Base-by-base conservation (phyloP, 2,329 filamentous ascomycete species). In the Aspergillus chevalieri region DNA sequence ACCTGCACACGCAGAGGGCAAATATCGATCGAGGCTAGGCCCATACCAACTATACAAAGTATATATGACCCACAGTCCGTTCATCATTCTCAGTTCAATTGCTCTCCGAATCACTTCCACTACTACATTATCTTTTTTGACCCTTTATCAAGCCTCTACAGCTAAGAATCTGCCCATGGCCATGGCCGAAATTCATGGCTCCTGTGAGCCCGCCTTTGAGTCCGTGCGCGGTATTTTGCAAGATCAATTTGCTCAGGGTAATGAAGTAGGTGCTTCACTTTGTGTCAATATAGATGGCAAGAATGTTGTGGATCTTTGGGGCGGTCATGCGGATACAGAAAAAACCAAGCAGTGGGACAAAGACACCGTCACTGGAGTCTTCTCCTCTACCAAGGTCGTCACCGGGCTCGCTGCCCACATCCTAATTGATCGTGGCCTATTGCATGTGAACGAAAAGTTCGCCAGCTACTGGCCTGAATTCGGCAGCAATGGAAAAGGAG, bases 291-390 rank as follows among this genome's bases (percentile, higher is more conserved):
- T 77, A 39, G 75, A 76, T 49, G 73, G 74, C 6, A 76, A 76
- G 59, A 76, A 75, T 52, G 69, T 75, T 24, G 68, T 62, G 72
- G 64, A 70, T 65, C 44, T 67, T 64, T 28, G 70, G 78, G 38
- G 77, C 70, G 65, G 60, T 10, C 47, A 60, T 34, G 43, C 50
- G 19, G 52, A 61, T 19, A 44, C 47, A 19, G 43, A 44, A 8
- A 48, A 62, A 68, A 52, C 66, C 67, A 17, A 65, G 69, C 15
- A 65, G 55, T 52, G 73, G 74, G 8, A 65, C 57, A 22, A 65
- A 64, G 47, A 69, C 70, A 51, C 66, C 55, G 48, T 67, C 19
- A 49, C 54, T 9, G 47, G 49, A 9, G 56, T 64, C 19, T 67
- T 57, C 52, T 65, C 65, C 5, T 57, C 48, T 6, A 59, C 58